Evolutionary conservation across 1,284 basidiomycete species (phyloP).

Genomic region (Inonotus obliquus): DNA sequence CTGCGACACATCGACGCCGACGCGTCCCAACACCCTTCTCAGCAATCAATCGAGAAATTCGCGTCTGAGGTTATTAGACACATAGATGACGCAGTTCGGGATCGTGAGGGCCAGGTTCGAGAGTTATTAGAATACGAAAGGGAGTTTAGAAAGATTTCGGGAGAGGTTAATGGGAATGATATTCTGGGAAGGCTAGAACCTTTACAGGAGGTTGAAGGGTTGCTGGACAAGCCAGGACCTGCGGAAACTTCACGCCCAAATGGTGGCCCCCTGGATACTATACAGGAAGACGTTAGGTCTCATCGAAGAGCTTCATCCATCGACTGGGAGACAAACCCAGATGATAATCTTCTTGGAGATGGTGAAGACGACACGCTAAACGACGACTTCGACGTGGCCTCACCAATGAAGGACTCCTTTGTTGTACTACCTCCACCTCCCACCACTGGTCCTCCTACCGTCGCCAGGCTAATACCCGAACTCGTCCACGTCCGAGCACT

Average conservation of each 20-base stretch:
- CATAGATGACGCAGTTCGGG: slow-evolving; percentile 67
- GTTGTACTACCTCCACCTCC: slow-evolving; percentile 40
- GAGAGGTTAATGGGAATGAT: slow-evolving; percentile 70
- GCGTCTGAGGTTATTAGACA: slow-evolving; percentile 73
- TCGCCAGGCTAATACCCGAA: slow-evolving; percentile 52
- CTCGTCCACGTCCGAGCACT: slow-evolving; percentile 65
- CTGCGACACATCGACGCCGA: slow-evolving; percentile 64
- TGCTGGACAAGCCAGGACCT: slow-evolving; percentile 35
- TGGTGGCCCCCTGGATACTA: slow-evolving; percentile 30
- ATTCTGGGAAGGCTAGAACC: slow-evolving; percentile 65
- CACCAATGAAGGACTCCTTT: slow-evolving; percentile 50
- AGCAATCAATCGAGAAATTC: slow-evolving; percentile 57
- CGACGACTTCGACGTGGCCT: slow-evolving; percentile 30
- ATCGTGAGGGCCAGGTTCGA: slow-evolving; percentile 73
- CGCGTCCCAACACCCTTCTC: slow-evolving; percentile 34
- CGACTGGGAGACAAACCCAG: slow-evolving; percentile 62
- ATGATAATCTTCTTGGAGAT: slow-evolving; percentile 40
- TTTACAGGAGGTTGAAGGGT: slow-evolving; percentile 45
- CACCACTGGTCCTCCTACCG: slow-evolving; percentile 44
- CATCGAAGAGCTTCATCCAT: slow-evolving; percentile 26
- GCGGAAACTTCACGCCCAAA: slow-evolving; percentile 21
- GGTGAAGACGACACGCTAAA: slow-evolving; percentile 38
- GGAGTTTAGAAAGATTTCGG: slow-evolving; percentile 71
- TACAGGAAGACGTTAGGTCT: slow-evolving; percentile 44
- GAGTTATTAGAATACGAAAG: slow-evolving; percentile 72